Percentiles rank a stretch among this genome's conserved stretches.
phyloP scores from a whole-genome alignment of 1,284 basidiomycete species.

The Leccinum fallax region DNA sequence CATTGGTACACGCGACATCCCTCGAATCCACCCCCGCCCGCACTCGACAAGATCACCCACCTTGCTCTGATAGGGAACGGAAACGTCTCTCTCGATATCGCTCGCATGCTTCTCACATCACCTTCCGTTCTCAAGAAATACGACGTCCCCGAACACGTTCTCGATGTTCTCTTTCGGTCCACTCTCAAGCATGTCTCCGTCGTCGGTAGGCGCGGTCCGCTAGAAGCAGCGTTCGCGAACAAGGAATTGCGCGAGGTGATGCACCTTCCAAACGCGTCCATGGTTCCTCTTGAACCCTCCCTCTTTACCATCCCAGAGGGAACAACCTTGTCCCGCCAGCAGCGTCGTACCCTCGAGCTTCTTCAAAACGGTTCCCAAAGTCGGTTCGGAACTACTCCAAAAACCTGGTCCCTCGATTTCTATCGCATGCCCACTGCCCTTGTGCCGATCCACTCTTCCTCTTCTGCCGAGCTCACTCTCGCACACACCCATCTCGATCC shows the following conservation, averaged over 20 bases:
- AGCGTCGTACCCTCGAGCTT: constrained; percentile 66
- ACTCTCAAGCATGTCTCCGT: constrained; percentile 80
- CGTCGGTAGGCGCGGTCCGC: constrained; percentile 84
- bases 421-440: constrained; percentile 71
- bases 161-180: constrained; percentile 68
- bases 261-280: constrained; percentile 69
- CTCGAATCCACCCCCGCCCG: constrained; percentile 54
- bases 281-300: constrained; percentile 58
- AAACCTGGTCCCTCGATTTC: constrained; percentile 83
- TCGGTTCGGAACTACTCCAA: constrained; percentile 47
- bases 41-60: constrained; percentile 64
- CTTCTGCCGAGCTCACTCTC: constrained; percentile 48
- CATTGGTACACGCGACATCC: constrained; percentile 99
- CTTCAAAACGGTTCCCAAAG: constrained; percentile 69
- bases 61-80: constrained; percentile 93
- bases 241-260: constrained; percentile 96
- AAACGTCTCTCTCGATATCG: constrained; percentile 94
- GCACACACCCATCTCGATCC: constrained; percentile 63
- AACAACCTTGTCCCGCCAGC: constrained; percentile 57
- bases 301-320: constrained; percentile 45
- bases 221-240: constrained; percentile 90
- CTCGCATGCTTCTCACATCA: constrained; percentile 82
- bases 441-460: constrained; percentile 27
- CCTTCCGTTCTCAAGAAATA: constrained; percentile 67
- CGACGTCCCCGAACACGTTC: constrained; percentile 81